Evolutionary conservation across 2,329 filamentous ascomycete genomes (phyloP).

Genomic region (Neopestalotiopsis clavispora): DNA sequence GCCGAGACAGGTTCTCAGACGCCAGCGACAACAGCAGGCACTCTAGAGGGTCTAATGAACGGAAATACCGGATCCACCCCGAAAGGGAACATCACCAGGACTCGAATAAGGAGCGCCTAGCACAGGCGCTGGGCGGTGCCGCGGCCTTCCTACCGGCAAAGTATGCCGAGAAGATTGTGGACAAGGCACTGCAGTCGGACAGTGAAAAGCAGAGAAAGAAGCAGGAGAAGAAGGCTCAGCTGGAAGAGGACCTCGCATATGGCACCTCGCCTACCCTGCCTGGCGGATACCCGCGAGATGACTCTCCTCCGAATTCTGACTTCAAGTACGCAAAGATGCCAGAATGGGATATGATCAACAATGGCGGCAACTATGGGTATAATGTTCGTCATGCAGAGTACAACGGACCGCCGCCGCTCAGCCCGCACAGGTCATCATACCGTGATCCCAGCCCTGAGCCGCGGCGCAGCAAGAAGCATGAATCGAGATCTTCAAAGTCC

Average conservation of each 20-base stretch:
- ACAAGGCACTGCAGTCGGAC: constrained; percentile 31
- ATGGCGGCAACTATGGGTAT: constrained; percentile 39
- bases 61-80: constrained; percentile 18
- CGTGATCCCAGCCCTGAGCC: constrained; percentile 30
- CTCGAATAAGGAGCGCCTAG: constrained; percentile 25
- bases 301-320: constrained; percentile 31
- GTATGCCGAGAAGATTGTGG: constrained; percentile 30
- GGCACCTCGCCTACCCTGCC: constrained; percentile 37
- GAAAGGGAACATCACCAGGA: constrained; percentile 16
- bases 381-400: constrained; percentile 32
- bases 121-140: constrained; percentile 29
- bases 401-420: constrained; percentile 19
- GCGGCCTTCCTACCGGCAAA: constrained; percentile 37
- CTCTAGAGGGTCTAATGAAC: constrained; percentile 21
- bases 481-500: constrained; percentile 42
- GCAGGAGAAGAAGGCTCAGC: constrained; percentile 36
- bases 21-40: constrained; percentile 21
- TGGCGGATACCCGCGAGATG: constrained; percentile 25
- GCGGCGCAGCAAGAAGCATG: constrained; percentile 34
- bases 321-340: constrained; percentile 38
- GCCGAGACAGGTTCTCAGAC: constrained; percentile 22
- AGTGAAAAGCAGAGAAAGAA: constrained; percentile 39
- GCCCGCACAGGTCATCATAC: constrained; percentile 18
- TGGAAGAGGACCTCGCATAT: constrained; percentile 58
- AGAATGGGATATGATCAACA: constrained; percentile 44